Conservation (phyloP, 2,329 filamentous ascomycete species). For the Periconia sp. region DNA sequence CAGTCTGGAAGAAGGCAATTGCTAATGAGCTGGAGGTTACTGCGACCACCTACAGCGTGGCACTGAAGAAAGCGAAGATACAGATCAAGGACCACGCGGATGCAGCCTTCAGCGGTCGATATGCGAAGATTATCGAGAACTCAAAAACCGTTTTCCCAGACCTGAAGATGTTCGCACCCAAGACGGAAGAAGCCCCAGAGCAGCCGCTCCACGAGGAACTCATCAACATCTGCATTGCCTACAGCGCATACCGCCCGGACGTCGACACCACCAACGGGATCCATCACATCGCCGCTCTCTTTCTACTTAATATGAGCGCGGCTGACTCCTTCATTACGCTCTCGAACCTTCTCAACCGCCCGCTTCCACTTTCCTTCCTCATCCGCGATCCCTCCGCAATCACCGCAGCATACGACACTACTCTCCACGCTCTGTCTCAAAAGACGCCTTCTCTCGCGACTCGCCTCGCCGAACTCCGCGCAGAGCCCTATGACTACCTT, state of each 20-base stretch:
- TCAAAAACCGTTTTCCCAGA: constrained; percentile 70
- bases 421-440: constrained; percentile 65
- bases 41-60: constrained; percentile 68
- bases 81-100: constrained; percentile 58
- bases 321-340: constrained; percentile 69
- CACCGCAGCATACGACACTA: constrained; percentile 67
- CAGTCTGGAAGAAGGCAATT: constrained; percentile 70
- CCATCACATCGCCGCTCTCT: constrained; percentile 72
- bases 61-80: constrained; percentile 66
- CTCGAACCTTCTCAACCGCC: constrained; percentile 76
- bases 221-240: constrained; percentile 74
- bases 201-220: constrained; percentile 69
- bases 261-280: constrained; percentile 76
- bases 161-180: constrained; percentile 68
- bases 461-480: constrained; percentile 55
- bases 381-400: constrained; percentile 70
- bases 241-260: constrained; percentile 79
- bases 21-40: constrained; percentile 73
- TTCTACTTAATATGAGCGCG: constrained; percentile 71
- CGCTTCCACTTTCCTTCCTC: constrained; percentile 74
- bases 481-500: constrained; percentile 56
- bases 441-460: constrained; percentile 66
- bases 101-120: constrained; percentile 29
- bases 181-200: constrained; percentile 38
- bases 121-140: constrained; percentile 49